A percentile compares a stretch with the other conserved stretches of the same genome.
Evolutionary conservation across 768 basidiomycete genomes (phyloP).

Genomic region (Leucocoprinus birnbaumii): DNA sequence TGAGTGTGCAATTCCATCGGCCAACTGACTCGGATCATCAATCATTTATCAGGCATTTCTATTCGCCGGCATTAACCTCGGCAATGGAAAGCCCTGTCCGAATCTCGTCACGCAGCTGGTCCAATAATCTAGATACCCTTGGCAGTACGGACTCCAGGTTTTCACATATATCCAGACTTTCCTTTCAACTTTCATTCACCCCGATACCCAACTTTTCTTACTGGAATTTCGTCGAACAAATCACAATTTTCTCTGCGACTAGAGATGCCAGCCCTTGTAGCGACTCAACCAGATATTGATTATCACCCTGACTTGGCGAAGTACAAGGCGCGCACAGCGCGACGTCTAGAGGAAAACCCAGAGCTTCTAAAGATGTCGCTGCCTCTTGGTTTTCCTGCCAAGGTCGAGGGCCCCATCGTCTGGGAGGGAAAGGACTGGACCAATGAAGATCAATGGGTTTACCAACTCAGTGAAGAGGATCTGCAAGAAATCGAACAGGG

Average conservation of each 20-base stretch:
- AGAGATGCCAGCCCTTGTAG: neutral
- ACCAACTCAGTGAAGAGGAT: conserved; percentile 25
- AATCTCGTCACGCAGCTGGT: too few relatives aligned
- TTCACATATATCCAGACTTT: conserved; percentile 3
- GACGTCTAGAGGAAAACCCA: conserved; percentile 31
- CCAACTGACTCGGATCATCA: too few relatives aligned
- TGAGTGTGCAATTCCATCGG: neutral
- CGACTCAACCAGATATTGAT: conserved; percentile 31
- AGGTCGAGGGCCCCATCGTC: conserved; percentile 32
- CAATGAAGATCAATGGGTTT: conserved; percentile 37
- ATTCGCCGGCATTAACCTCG: neutral
- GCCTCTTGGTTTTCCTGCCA: conserved; percentile 33
- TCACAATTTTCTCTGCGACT: neutral
- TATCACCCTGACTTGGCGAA: conserved; percentile 37
- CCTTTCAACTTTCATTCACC: neutral
- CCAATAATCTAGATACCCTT: too few relatives aligned
- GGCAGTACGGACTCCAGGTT: too few relatives aligned
- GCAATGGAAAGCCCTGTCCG: neutral
- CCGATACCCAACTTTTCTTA: neutral
- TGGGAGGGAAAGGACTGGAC: conserved; percentile 44
- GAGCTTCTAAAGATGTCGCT: conserved; percentile 24
- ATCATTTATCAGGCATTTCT: neutral
- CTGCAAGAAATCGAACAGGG: conserved; percentile 35
- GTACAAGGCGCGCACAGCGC: conserved; percentile 34
- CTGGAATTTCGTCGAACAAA: neutral